These are phyloP conservation scores for Noccaea bulbosa DNA, from an alignment of 345 rosid genomes.

Conservation along the genomic window DNA sequence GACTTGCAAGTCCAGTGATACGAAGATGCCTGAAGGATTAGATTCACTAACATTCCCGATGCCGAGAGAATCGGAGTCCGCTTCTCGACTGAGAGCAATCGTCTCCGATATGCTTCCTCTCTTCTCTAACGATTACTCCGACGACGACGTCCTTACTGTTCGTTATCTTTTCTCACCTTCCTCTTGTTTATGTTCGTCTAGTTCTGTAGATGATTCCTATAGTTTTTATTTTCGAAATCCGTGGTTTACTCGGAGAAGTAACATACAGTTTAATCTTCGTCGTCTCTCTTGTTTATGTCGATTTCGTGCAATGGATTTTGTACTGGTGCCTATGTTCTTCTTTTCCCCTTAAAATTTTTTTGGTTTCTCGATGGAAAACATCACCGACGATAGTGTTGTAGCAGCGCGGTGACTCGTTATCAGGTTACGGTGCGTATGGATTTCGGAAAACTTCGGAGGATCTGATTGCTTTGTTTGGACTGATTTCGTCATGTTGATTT, in stretches of 20 bases:
- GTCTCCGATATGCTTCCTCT: conserved; percentile 43
- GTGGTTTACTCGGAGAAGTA: not conserved
- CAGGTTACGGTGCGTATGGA: not conserved
- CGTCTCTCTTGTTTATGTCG: conserved; percentile 11
- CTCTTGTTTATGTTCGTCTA: not conserved
- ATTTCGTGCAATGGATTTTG: not conserved
- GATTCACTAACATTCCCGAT: conserved; percentile 35
- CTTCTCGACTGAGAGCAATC: conserved; percentile 41
- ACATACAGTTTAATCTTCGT: not conserved
- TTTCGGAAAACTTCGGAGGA: not conserved
- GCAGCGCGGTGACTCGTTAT: not conserved
- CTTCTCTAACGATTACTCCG: conserved; percentile 38
- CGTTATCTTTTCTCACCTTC: conserved; percentile 9
- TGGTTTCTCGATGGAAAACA: not conserved
- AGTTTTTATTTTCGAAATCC: conserved; percentile 12
- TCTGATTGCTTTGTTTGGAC: conserved; percentile 16
- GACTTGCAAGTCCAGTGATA: not conserved
- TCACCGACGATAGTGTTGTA: not conserved
- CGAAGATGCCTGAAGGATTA: conserved; percentile 29
- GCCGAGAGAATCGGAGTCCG: conserved; percentile 41
- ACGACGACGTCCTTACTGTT: conserved; percentile 37
- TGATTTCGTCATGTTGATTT: not conserved
- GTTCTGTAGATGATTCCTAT: conserved; percentile 2
- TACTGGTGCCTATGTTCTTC: not conserved
- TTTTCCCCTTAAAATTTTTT: not conserved